Conservation (phyloP, 1,139 yeast genomes). For the Suhomyces guaymorum region DNA sequence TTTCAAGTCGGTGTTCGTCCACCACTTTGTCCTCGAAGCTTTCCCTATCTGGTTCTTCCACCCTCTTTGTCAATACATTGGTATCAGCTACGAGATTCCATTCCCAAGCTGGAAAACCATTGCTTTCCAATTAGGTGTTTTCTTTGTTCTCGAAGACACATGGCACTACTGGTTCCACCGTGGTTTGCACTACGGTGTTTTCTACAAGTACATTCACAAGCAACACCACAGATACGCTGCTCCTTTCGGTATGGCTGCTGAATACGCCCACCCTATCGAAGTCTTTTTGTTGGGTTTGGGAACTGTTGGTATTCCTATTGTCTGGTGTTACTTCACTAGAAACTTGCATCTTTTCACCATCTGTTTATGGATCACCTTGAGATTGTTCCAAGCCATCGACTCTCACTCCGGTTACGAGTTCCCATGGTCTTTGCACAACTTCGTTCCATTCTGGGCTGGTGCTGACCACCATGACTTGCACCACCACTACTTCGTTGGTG, state of each 20-base stretch:
- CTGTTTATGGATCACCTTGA: slow-evolving; percentile 43
- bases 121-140: slow-evolving; percentile 35
- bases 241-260: slow-evolving; percentile 52
- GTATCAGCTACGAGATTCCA: slow-evolving; percentile 41
- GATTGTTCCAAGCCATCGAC: slow-evolving; percentile 51
- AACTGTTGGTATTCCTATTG: slow-evolving; percentile 49
- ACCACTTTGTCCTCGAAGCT: slow-evolving; percentile 48
- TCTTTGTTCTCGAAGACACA: slow-evolving; percentile 47
- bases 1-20: slow-evolving; percentile 43
- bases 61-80: slow-evolving; percentile 43
- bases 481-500: slow-evolving; percentile 49
- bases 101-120: slow-evolving; percentile 38
- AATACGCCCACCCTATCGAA: slow-evolving; percentile 51
- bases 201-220: slow-evolving; percentile 50
- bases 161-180: slow-evolving; percentile 54
- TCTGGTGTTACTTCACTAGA: slow-evolving; percentile 39
- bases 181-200: slow-evolving; percentile 47
- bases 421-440: slow-evolving; percentile 49
- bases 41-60: slow-evolving; percentile 53
- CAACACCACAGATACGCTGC: slow-evolving; percentile 53
- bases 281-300: slow-evolving; percentile 48
- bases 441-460: slow-evolving; percentile 53
- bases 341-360: slow-evolving; percentile 47
- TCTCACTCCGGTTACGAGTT: slow-evolving; percentile 52
- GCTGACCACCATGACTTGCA: slow-evolving; percentile 54